Conservation (phyloP, 352 stramenopile genomes). For the Pythium vanterpoolii region DNA sequence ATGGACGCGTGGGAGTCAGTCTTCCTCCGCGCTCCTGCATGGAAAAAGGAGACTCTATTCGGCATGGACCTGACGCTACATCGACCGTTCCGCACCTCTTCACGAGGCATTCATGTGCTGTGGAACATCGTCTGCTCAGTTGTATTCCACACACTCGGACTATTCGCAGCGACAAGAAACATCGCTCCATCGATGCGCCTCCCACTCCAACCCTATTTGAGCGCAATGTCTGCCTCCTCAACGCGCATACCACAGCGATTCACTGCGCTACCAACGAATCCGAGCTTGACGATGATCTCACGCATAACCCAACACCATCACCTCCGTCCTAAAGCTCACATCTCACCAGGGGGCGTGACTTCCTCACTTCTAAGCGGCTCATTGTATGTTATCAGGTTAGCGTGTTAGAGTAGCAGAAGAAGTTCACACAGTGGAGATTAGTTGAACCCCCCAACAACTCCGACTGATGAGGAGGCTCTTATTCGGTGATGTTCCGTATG, state of each 20-base stretch:
- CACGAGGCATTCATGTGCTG: background rate
- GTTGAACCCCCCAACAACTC: too few relatives aligned
- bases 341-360: background rate
- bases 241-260: background rate
- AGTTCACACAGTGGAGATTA: too few relatives aligned
- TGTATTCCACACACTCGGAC: background rate
- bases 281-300: background rate
- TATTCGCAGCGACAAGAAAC: background rate
- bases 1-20: background rate
- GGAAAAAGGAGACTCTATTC: background rate
- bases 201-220: background rate
- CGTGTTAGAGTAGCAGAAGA: background rate
- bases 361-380: background rate
- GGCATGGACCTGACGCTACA: background rate
- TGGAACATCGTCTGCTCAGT: background rate
- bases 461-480: too few relatives aligned
- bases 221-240: background rate
- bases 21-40: background rate
- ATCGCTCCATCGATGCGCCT: background rate
- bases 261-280: background rate
- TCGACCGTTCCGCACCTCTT: background rate
- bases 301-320: too few relatives aligned
- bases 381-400: background rate
- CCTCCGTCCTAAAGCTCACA: too few relatives aligned
- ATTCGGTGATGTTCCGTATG: too few relatives aligned